phyloP scores from a whole-genome alignment of 2,329 filamentous ascomycete genomes.

The Colletotrichum abscissum region DNA sequence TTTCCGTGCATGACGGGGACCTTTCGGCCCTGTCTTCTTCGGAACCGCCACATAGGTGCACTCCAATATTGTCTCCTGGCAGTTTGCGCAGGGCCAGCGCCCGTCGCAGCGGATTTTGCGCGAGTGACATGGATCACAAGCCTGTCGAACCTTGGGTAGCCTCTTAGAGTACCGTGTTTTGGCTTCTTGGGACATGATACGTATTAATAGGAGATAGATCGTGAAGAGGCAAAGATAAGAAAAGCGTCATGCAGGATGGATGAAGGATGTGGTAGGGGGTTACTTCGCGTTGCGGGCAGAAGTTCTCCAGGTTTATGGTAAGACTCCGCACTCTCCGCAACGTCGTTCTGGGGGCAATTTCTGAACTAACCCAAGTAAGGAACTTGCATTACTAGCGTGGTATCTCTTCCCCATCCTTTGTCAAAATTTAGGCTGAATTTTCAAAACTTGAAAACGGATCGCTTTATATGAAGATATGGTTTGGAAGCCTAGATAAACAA shows the following conservation, averaged over 20 bases:
- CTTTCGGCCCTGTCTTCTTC: background rate
- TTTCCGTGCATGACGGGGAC: background rate
- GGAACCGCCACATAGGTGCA: background rate
- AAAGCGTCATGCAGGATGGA: background rate
- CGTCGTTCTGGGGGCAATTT: background rate
- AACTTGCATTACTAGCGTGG: background rate
- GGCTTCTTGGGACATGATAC: background rate
- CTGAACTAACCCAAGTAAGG: background rate
- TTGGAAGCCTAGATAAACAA: background rate
- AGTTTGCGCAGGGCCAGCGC: background rate
- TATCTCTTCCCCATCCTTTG: background rate
- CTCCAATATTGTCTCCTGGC: background rate
- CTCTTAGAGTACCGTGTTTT: background rate
- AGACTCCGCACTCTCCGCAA: background rate
- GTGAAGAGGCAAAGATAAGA: background rate
- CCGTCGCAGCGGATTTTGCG: background rate
- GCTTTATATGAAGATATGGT: background rate
- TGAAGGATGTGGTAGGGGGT: background rate
- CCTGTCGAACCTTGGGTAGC: background rate
- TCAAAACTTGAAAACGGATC: background rate
- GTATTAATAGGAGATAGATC: background rate
- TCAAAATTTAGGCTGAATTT: background rate
- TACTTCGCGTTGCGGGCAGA: background rate
- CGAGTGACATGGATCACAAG: background rate
- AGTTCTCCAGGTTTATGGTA: background rate